Evolutionary conservation across 768 basidiomycete genomes (phyloP).

Genomic region (Cystobasidium ongulense): DNA sequence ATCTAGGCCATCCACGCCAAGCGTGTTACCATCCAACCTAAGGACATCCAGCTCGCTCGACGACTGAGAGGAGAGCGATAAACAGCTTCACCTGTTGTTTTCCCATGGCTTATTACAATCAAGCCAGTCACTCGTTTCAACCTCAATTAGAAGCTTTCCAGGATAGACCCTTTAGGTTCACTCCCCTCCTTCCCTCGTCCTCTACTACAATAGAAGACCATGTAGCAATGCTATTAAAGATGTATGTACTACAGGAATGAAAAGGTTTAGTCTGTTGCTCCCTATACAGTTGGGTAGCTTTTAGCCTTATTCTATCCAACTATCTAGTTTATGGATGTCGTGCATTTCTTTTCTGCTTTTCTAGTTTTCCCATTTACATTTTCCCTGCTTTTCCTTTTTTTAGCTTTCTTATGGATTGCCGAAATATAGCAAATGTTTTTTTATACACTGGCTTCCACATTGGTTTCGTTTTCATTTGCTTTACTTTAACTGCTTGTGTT

Average conservation of each 20-base stretch:
- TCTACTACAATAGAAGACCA: background rate
- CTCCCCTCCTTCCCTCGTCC: background rate
- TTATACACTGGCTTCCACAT: background rate
- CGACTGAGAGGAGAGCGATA: constrained; percentile 51
- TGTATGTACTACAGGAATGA: background rate
- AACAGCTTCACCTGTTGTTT: background rate
- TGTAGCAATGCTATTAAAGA: background rate
- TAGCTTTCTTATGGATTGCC: background rate
- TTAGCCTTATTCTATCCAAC: background rate
- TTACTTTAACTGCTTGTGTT: too few relatives aligned
- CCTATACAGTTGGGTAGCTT: too few relatives aligned
- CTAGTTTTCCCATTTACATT: background rate
- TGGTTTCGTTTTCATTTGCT: too few relatives aligned
- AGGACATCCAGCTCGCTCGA: constrained; percentile 50
- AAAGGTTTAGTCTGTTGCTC: background rate
- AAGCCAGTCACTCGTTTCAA: too few relatives aligned
- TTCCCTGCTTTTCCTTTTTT: background rate
- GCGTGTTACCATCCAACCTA: constrained; percentile 64
- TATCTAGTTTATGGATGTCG: background rate
- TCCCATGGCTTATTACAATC: too few relatives aligned
- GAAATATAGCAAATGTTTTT: background rate
- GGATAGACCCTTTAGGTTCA: background rate
- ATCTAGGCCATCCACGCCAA: constrained; percentile 49
- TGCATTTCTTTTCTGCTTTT: constrained; percentile 6
- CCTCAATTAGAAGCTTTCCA: background rate